Base-by-base conservation (phyloP, 2,329 filamentous ascomycete species). In the Talaromyces verruculosus region DNA sequence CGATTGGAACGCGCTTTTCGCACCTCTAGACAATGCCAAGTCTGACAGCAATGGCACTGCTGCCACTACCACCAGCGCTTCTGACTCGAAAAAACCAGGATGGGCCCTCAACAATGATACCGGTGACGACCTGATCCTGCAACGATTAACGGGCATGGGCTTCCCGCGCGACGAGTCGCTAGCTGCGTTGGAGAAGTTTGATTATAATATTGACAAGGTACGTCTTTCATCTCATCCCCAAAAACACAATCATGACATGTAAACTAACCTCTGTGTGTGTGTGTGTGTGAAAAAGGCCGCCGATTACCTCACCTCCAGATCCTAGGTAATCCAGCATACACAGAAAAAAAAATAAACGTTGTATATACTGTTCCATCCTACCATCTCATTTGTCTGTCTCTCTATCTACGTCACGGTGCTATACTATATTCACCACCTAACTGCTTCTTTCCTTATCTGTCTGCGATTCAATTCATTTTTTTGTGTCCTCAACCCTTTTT, bases 1-100 rank as follows among this genome's bases (percentile, higher is more conserved):
- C 71, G 94, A 98, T 76, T 98, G 95, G 95, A 94, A 98, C 73
- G 91, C 92, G 45, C 92, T 98, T 64, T 98, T 98, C 79, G 90
- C 91, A 1, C 89, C 89, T 30, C 82, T 96, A 7, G 91, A 94
- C 71, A 69, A 37, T 64, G 68, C 43, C 17, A 70, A 71, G 35
- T 63, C 51, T 30, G 60, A 51, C 35, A 63, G 45, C 53, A 66
- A 64, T 58, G 67, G 63, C 30, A 22, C 22, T 45, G 61, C 49
- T 60, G 22, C 22, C 22, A 22, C 22, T 22, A 22, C 22, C 22
- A 22, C 22, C 22, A 22, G 22, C 2, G 22, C 22, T 22, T 22
- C 22, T 22, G 22, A 22, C 22, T 22, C 22, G 75, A 78, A 65
- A 19, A 64, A 68, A 58, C 79, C 87, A 58, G 91, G 90, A 5